Evolutionary conservation across 768 basidiomycete genomes (phyloP), one percentile per base, ranked within the genome.

Genomic region (Podaxis sp.): DNA sequence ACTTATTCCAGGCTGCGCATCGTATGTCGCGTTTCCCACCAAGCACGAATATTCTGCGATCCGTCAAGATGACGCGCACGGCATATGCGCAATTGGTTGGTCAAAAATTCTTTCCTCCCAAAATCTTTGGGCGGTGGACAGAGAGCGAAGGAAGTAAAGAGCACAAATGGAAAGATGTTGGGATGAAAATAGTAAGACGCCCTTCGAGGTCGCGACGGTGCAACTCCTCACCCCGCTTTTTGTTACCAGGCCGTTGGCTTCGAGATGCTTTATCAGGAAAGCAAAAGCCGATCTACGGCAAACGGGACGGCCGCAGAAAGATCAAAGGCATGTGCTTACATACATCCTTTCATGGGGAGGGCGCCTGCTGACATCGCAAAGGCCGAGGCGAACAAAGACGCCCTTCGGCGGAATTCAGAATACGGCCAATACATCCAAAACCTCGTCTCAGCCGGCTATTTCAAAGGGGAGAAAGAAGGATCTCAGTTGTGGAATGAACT

Each of bases 201-300:
- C 22, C 7, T 26, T 19, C 15, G 49, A 19, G 24, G 19, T 19
- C n/a, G 24, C 17, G 5, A 51, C 8, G 26, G 38, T 9, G 22
- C 33, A n/a, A 15, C 26, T 57, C 42, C 46, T 57, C 17, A 63
- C 9, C 26, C 44, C 11, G n/a, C 46, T 17, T 56, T 56, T 28
- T 69, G 53, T 64, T 59, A 58, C 57, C 69, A 96, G 90, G 88
- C 95, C 2, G 93, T 93, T 65, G 97, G 97, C 1, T 98, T 98
- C 65, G 97, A 99, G 77, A 99, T 99, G 83, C 82, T 97, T 44
- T 98, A 92, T 72, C 88, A 92, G 71, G 95, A 95, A 71, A 89
- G 85, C 63, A 89, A 90, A 73, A 78, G 82, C 52, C 84, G 85
- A 46, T 75, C 76, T 61, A 79, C 80, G 44, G 71, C 66, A 11